Evolutionary conservation across 192 early-diverging fungal genomes (phyloP).

Genomic region (Coemansia sp.): DNA sequence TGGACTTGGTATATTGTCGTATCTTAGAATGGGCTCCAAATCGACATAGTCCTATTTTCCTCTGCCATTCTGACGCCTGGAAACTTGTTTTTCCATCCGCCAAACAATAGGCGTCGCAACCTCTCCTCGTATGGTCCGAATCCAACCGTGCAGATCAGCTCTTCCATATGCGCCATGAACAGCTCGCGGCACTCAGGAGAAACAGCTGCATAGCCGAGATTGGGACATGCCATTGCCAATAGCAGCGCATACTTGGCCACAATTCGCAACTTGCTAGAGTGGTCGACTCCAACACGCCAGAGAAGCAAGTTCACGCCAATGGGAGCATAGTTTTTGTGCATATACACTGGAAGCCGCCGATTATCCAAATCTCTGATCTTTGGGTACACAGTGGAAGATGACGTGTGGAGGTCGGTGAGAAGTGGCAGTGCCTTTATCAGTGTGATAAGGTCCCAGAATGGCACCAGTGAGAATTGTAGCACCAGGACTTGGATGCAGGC

Average conservation of each 20-base stretch:
- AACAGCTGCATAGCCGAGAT: not conserved
- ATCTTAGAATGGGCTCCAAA: no score
- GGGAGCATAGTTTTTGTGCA: not conserved
- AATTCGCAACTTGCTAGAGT: not conserved
- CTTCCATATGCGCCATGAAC: not conserved
- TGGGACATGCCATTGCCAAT: not conserved
- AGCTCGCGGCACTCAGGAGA: not conserved
- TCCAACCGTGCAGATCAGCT: not conserved
- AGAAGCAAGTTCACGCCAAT: not conserved
- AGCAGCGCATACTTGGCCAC: not conserved
- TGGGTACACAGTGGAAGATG: not conserved
- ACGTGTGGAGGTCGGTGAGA: not conserved
- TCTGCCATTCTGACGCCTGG: not conserved
- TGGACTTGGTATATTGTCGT: no score
- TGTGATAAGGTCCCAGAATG: not conserved
- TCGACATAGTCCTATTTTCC: no score
- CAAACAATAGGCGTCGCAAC: not conserved
- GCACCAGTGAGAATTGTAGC: not conserved
- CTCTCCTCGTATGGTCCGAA: not conserved
- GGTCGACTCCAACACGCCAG: not conserved
- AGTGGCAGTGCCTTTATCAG: not conserved
- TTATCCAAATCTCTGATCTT: not conserved
- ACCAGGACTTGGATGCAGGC: not conserved
- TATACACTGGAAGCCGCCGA: not conserved
- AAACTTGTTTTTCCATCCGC: constrained; percentile 1